Base-by-base conservation (phyloP, 2,329 filamentous ascomycete genomes). In the Aspergillus sp. region DNA sequence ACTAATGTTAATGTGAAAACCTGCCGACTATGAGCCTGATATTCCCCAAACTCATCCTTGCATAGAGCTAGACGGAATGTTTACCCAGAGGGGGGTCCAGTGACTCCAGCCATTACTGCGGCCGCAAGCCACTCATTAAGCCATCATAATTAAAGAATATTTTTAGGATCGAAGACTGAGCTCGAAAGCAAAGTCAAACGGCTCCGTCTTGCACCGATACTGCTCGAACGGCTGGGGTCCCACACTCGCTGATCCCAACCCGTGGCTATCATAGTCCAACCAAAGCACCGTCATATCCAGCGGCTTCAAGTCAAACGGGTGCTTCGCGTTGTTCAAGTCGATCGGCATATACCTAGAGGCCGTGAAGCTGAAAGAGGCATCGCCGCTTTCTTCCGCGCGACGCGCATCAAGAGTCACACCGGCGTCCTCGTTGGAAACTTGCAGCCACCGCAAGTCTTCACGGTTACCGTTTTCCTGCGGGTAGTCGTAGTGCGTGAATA, bases 381-480 rank as follows among this genome's bases (percentile, higher is more conserved):
- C 12, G 12, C 22, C 40, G 60, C 65, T 61, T 74, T 64, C 59
- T 70, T 76, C 66, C 71, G 65, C 2, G 70, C 73, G 69, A 5
- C 64, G 71, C 2, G 64, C 51, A 19, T 53, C 51, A 2, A 53
- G 51, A 3, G 41, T 46, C 5, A 53, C 27, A 1, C 15, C 30
- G n/a, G 7, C 22, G 4, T 30, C 15, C 7, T 3, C 11, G n/a
- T 48, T n/a, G 11, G 30, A 27, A 5, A 54, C 27, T 33, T 40
- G 42, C 20, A 89, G 70, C 82, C 84, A 89, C 6, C 83, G 77
- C 0, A 82, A 83, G 34, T 84, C 84, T 54, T 83, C 83, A 13
- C 84, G 77, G 68, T 89, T 90, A 1, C 85, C 85, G 52, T 82
- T 84, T 64, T 90, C 87, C 68, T 90, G 87, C 0, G 87, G 87